Percentiles rank a stretch among this genome's conserved stretches.
phyloP scores from a whole-genome alignment of 2,329 filamentous ascomycete species.

The Dryadomyces quercivorus region DNA sequence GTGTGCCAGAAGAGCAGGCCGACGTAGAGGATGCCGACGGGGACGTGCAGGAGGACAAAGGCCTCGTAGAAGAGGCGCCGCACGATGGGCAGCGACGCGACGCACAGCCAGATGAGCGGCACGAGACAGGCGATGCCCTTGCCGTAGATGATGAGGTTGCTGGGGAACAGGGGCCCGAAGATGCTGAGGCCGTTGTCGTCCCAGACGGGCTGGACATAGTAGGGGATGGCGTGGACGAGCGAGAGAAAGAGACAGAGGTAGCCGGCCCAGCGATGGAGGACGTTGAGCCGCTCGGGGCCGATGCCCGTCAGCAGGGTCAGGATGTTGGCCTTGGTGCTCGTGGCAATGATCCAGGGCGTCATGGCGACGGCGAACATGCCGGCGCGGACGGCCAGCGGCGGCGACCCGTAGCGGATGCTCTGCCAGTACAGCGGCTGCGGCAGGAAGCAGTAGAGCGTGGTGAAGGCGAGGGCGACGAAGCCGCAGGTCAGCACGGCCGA shows the following conservation, averaged over 20 bases:
- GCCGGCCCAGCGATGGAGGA: slow-evolving; percentile 83
- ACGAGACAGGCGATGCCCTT: slow-evolving; percentile 74
- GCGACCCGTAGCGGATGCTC: slow-evolving; percentile 77
- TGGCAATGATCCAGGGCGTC: slow-evolving; percentile 83
- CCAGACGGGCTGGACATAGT: slow-evolving; percentile 81
- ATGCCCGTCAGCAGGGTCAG: slow-evolving; percentile 78
- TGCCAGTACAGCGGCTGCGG: slow-evolving; percentile 83
- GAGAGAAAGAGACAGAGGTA: slow-evolving; percentile 77
- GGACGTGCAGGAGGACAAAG: slow-evolving; percentile 73
- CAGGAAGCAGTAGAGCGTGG: slow-evolving; percentile 71
- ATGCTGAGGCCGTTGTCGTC: slow-evolving; percentile 61
- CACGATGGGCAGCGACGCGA: slow-evolving; percentile 71
- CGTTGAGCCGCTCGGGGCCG: slow-evolving; percentile 82
- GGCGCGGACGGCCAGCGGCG: slow-evolving; percentile 72
- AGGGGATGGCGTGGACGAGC: slow-evolving; percentile 76
- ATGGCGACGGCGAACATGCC: slow-evolving; percentile 89
- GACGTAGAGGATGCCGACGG: slow-evolving; percentile 68
- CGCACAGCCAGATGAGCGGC: slow-evolving; percentile 69
- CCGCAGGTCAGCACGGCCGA: slow-evolving; percentile 59
- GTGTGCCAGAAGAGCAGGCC: slow-evolving; percentile 92
- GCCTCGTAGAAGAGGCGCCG: slow-evolving; percentile 71
- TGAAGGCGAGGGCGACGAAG: slow-evolving; percentile 56
- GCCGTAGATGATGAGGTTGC: slow-evolving; percentile 59
- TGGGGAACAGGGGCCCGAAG: slow-evolving; percentile 58
- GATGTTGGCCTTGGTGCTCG: slow-evolving; percentile 84